phyloP scores from a whole-genome alignment of 2,329 filamentous ascomycete genomes.

The Ambrosiella beaveri region DNA sequence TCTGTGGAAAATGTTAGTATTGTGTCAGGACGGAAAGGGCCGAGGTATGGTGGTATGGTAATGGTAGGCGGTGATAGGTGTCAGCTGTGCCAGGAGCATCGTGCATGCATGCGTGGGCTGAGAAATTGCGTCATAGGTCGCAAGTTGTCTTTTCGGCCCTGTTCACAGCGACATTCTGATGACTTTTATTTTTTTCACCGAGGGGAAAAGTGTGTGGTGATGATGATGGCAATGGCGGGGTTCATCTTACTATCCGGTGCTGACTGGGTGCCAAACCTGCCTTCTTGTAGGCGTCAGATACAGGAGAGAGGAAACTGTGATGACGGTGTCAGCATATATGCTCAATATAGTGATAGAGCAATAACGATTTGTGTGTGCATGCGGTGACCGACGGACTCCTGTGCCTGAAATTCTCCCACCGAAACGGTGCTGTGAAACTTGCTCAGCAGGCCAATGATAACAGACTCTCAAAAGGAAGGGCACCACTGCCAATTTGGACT shows the following conservation, averaged over 20 bases:
- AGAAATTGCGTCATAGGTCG: not conserved
- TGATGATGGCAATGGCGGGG: not conserved
- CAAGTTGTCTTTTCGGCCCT: not conserved
- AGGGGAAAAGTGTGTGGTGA: not conserved
- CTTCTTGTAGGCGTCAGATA: conserved; percentile 23
- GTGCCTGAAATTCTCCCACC: not conserved
- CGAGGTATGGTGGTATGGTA: not conserved
- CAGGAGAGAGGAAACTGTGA: conserved; percentile 23
- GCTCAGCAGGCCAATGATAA: not conserved
- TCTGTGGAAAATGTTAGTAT: conserved; percentile 8
- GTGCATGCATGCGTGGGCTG: not conserved
- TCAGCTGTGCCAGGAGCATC: not conserved
- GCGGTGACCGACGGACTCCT: not conserved
- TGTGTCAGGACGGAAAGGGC: no score
- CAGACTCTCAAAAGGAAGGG: not conserved
- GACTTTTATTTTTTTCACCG: no score
- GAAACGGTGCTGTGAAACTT: not conserved
- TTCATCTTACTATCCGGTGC: conserved; percentile 19
- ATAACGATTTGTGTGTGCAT: not conserved
- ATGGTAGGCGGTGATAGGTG: not conserved
- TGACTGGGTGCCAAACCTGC: conserved; percentile 22
- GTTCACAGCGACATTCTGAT: not conserved
- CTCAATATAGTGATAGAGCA: not conserved
- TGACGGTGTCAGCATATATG: not conserved
- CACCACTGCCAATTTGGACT: not conserved